Evolutionary conservation across 768 basidiomycete species (phyloP).

Genomic region (Rhizopogon vinicolor): DNA sequence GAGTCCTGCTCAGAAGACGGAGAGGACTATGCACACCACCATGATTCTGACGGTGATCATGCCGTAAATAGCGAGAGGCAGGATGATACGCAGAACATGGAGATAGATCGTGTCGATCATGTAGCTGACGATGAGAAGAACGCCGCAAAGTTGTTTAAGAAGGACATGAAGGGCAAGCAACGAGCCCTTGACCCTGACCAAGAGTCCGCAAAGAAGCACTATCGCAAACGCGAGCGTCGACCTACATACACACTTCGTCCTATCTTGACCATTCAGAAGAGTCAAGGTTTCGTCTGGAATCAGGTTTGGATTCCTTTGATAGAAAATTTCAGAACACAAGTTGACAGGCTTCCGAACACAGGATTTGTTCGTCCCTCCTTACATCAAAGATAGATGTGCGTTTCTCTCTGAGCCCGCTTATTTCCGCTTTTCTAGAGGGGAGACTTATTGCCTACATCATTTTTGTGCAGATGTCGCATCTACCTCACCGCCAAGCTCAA

Average conservation of each 20-base stretch:
- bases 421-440: constrained; percentile 11
- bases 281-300: constrained; percentile 91
- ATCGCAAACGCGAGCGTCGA: constrained; percentile 50
- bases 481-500: constrained; percentile 72
- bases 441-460: constrained; percentile 5
- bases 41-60: constrained; percentile 25
- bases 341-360: constrained; percentile 21
- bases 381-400: constrained; percentile 88
- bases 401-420: constrained; percentile 20
- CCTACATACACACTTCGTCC: constrained; percentile 65
- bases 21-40: constrained; percentile 48
- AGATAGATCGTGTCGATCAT: constrained; percentile 39
- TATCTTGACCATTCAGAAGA: constrained; percentile 81
- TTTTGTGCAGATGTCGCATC: constrained; percentile 64
- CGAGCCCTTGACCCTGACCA: constrained; percentile 67
- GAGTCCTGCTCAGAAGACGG: constrained; percentile 71
- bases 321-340: neutral
- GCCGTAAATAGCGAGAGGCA: constrained; percentile 24
- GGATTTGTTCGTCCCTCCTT: constrained; percentile 86
- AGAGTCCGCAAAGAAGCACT: constrained; percentile 43
- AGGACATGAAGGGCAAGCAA: constrained; percentile 78
- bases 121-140: constrained; percentile 30
- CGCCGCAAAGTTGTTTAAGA: constrained; percentile 36
- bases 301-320: constrained; percentile 48
- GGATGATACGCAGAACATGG: constrained; percentile 55